phyloP scores from a whole-genome alignment of 495 filamentous ascomycete genomes.

The Penicillium bialowiezense region DNA sequence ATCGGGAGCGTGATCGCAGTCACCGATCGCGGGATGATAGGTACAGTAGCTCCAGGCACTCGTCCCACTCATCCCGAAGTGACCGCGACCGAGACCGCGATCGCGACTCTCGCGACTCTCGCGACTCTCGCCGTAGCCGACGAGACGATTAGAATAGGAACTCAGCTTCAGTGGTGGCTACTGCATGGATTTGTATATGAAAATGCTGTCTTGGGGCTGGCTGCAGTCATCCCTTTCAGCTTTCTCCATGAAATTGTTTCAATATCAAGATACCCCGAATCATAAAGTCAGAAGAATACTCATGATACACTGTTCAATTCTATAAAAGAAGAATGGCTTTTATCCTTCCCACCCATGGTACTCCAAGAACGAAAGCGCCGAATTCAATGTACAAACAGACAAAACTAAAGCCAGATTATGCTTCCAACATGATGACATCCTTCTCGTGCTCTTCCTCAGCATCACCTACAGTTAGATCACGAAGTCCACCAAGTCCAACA shows the following conservation, averaged over 20 bases:
- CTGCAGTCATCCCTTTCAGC: neutral
- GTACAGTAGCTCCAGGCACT: constrained; percentile 34
- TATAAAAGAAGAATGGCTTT: constrained; percentile 29
- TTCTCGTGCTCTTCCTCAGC: constrained; percentile 36
- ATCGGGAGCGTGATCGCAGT: constrained; percentile 29
- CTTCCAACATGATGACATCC: constrained; percentile 45
- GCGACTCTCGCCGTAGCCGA: constrained; percentile 31
- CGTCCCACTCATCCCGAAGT: constrained; percentile 31
- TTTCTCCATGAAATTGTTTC: neutral
- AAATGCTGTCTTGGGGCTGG: constrained; percentile 1
- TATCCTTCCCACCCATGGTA: constrained; percentile 25
- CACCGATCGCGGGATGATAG: constrained; percentile 32
- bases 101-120: constrained; percentile 30
- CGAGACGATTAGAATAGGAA: constrained; percentile 25
- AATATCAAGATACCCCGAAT: constrained; percentile 25
- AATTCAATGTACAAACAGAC: constrained; percentile 27
- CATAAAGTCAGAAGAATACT: neutral
- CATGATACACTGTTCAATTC: constrained; percentile 16
- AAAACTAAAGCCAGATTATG: constrained; percentile 20
- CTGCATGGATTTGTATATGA: constrained; percentile 5
- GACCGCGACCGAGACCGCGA: constrained; percentile 33
- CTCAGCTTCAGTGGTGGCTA: neutral
- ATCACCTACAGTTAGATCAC: constrained; percentile 12
- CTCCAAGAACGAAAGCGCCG: constrained; percentile 27
- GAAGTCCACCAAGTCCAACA: constrained; percentile 41